These are phyloP conservation scores for Lactarius sp. DNA, from an alignment of 768 basidiomycete genomes.

Conservation along the genomic window DNA sequence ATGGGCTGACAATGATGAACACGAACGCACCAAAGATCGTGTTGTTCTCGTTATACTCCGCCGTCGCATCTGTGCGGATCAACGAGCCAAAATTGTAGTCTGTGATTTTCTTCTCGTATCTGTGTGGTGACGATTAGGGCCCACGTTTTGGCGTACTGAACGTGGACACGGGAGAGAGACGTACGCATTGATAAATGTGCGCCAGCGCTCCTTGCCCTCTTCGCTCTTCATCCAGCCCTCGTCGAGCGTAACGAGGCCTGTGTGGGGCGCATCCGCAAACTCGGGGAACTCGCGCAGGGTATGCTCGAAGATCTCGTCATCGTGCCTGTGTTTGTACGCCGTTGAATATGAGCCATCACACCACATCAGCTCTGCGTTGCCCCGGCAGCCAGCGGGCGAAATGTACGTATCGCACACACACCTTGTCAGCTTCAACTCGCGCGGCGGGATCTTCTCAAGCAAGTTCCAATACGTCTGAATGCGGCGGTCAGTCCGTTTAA, in stretches of 20 bases:
- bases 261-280: conserved; percentile 37
- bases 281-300: conserved; percentile 80
- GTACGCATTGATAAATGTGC: conserved; percentile 76
- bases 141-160: not conserved
- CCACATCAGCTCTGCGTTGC: not conserved
- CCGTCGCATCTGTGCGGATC: conserved; percentile 71
- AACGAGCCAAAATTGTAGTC: conserved; percentile 97
- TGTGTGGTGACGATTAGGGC: conserved; percentile 28
- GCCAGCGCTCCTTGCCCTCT: conserved; percentile 86
- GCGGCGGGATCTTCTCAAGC: conserved; percentile 72
- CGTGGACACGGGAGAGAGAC: conserved; percentile 27
- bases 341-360: not conserved
- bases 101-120: conserved; percentile 86
- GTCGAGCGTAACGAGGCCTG: conserved; percentile 55
- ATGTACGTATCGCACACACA: conserved; percentile 29
- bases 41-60: conserved; percentile 87
- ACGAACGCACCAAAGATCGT: conserved; percentile 78
- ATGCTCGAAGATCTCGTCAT: conserved; percentile 88
- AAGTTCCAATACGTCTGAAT: conserved; percentile 92
- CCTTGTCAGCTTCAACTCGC: conserved; percentile 78
- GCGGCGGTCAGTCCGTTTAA: not conserved
- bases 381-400: not conserved
- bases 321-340: conserved; percentile 38
- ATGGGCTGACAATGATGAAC: not conserved
- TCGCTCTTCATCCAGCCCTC: conserved; percentile 92